A percentile compares a stretch with the other conserved stretches of the same genome.
These are phyloP conservation scores for Fonsecaea nubica DNA, from an alignment of 2,329 filamentous ascomycete genomes.

Conservation along the genomic window DNA sequence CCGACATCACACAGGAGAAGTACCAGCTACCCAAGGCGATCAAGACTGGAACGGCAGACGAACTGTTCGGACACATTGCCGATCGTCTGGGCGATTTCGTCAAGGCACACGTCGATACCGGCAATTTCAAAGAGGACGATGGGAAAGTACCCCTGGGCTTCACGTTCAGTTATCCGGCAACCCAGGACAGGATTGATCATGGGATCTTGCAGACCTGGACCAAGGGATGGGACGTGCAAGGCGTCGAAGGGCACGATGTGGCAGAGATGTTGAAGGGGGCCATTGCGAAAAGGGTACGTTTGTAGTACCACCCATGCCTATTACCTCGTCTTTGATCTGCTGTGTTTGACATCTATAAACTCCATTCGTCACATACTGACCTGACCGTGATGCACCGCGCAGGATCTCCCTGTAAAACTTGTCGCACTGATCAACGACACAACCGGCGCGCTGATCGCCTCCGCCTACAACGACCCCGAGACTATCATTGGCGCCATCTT, in stretches of 20 bases:
- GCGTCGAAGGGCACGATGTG: constrained; percentile 85
- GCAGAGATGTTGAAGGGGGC: constrained; percentile 81
- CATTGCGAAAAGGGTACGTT: constrained; percentile 67
- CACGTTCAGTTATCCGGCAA: constrained; percentile 94
- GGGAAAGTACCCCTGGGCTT: constrained; percentile 78
- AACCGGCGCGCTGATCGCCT: constrained; percentile 89
- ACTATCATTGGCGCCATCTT: constrained; percentile 95
- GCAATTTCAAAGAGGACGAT: constrained; percentile 56
- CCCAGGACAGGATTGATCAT: constrained; percentile 90
- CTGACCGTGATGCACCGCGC: background rate
- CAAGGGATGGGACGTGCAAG: constrained; percentile 92
- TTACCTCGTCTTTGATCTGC: background rate
- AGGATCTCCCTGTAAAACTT: constrained; percentile 74
- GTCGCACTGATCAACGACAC: constrained; percentile 94
- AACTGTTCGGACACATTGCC: constrained; percentile 91
- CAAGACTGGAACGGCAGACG: constrained; percentile 76
- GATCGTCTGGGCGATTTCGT: constrained; percentile 90
- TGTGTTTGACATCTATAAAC: background rate
- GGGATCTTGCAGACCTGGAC: constrained; percentile 94
- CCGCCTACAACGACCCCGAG: constrained; percentile 82
- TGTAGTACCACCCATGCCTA: too few relatives aligned
- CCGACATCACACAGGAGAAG: constrained; percentile 87
- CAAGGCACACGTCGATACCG: constrained; percentile 72
- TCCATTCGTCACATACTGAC: background rate
- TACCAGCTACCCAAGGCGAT: constrained; percentile 84